Evolutionary conservation across 1,139 yeast species (phyloP).

Genomic region (Protomyces inouyei): DNA sequence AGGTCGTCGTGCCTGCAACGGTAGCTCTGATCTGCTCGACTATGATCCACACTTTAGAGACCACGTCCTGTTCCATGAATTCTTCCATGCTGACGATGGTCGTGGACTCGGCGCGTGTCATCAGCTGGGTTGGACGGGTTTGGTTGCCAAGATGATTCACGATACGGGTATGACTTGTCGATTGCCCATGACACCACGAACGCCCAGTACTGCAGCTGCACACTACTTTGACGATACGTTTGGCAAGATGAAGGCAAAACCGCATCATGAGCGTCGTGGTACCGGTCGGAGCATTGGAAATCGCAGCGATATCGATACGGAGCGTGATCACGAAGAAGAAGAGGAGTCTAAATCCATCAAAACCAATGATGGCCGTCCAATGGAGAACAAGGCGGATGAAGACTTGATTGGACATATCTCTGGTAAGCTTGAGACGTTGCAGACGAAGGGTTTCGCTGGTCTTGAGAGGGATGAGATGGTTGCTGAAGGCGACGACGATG

Average conservation of each 20-base stretch:
- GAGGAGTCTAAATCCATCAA: slow-evolving; percentile 9
- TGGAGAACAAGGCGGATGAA: slow-evolving; percentile 14
- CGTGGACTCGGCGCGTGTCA: slow-evolving; percentile 93
- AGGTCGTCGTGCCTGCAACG: slow-evolving; percentile 76
- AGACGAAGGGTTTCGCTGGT: slow-evolving; percentile 8
- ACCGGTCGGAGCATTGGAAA: slow-evolving; percentile 27
- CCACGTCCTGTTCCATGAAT: slow-evolving; percentile 76
- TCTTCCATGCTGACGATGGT: slow-evolving; percentile 93
- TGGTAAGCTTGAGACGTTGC: slow-evolving; percentile 4
- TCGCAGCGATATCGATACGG: slow-evolving; percentile 9
- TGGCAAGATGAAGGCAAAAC: slow-evolving; percentile 19
- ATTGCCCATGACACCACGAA: slow-evolving; percentile 38
- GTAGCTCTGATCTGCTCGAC: slow-evolving; percentile 56
- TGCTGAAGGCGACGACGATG: slow-evolving; percentile 1
- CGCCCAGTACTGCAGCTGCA: slow-evolving; percentile 42
- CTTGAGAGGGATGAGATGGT: slow-evolving; percentile 17
- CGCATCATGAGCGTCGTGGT: slow-evolving; percentile 25
- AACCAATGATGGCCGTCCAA: slow-evolving; percentile 20
- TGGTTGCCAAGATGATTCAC: slow-evolving; percentile 88
- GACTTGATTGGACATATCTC: slow-evolving; percentile 20
- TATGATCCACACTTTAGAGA: slow-evolving; percentile 72
- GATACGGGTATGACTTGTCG: slow-evolving; percentile 42
- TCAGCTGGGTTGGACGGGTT: slow-evolving; percentile 96
- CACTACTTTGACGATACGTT: slow-evolving; percentile 42
- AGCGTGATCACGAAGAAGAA: background rate